Evolutionary conservation across 1,284 basidiomycete species (phyloP).

Genomic region (Ganoderma meredithae): DNA sequence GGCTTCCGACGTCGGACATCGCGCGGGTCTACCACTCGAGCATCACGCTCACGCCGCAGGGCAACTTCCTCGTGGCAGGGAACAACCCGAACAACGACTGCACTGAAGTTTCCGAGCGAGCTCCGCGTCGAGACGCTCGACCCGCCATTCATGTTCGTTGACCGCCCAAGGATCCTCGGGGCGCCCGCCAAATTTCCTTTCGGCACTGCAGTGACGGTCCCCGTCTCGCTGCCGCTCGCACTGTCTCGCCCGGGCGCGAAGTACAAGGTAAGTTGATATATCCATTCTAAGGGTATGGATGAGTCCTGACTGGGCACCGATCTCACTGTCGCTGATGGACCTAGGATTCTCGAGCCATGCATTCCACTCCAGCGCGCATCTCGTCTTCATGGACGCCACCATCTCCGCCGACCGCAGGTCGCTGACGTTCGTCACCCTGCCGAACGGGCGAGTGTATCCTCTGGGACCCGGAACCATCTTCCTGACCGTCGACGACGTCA

Average conservation of each 20-base stretch:
- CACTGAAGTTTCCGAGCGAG: slow-evolving; percentile 48
- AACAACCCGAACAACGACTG: slow-evolving; percentile 58
- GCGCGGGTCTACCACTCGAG: slow-evolving; percentile 55
- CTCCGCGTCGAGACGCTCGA: slow-evolving; percentile 57
- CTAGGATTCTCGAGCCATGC: slow-evolving; percentile 56
- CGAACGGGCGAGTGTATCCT: slow-evolving; percentile 54
- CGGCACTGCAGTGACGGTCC: slow-evolving; percentile 46
- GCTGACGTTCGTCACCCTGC: slow-evolving; percentile 52
- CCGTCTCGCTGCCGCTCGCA: slow-evolving; percentile 43
- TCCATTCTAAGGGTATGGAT: too few species aligned
- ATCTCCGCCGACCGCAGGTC: slow-evolving; percentile 45
- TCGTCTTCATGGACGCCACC: slow-evolving; percentile 53
- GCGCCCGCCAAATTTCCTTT: slow-evolving; percentile 50
- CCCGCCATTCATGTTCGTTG: slow-evolving; percentile 52
- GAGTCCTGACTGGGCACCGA: neutral
- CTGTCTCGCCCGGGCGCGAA: slow-evolving; percentile 37
- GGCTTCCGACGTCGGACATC: slow-evolving; percentile 54
- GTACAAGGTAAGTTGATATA: slow-evolving; percentile 43
- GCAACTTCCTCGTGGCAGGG: slow-evolving; percentile 56
- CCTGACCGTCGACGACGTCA: slow-evolving; percentile 56
- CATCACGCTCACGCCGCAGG: slow-evolving; percentile 48
- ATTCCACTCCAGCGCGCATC: slow-evolving; percentile 53
- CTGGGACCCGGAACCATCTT: slow-evolving; percentile 58
- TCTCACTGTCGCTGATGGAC: slow-evolving; percentile 51
- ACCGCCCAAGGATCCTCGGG: slow-evolving; percentile 46